These are phyloP conservation scores for Olyra latifolia DNA, from an alignment of 176 grass and related monocot genomes.

Conservation along the genomic window DNA sequence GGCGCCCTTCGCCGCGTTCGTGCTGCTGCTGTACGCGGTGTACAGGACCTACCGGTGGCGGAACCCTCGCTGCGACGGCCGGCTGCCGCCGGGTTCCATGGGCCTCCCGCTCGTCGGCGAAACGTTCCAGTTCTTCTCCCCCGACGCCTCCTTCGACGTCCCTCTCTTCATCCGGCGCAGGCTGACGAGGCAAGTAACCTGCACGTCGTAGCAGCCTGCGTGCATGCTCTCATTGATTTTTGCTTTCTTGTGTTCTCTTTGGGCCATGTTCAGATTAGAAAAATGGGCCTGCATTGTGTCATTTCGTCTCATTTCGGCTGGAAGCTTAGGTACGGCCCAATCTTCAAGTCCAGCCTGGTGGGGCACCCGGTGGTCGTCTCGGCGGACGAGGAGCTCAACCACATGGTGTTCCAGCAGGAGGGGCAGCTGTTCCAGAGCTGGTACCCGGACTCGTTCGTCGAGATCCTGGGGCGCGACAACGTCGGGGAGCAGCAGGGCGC, in stretches of 20 bases:
- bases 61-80: slow-evolving; percentile 45
- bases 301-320: neutral
- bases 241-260: neutral
- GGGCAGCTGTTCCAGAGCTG: slow-evolving; percentile 81
- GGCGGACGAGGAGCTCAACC: slow-evolving; percentile 60
- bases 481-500: slow-evolving; percentile 60
- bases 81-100: slow-evolving; percentile 68
- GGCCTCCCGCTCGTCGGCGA: slow-evolving; percentile 69
- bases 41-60: slow-evolving; percentile 40
- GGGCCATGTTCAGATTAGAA: no score
- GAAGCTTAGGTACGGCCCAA: slow-evolving; percentile 27
- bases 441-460: slow-evolving; percentile 77
- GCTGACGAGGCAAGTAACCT: slow-evolving; percentile 31
- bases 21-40: slow-evolving; percentile 28
- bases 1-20: neutral
- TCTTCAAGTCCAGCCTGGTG: slow-evolving; percentile 80
- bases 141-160: slow-evolving; percentile 49
- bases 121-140: slow-evolving; percentile 65
- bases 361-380: slow-evolving; percentile 62
- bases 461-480: slow-evolving; percentile 69
- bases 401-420: slow-evolving; percentile 77
- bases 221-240: neutral
- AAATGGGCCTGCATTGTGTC: no score
- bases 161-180: slow-evolving; percentile 62
- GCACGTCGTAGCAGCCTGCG: neutral